A percentile compares a stretch with the other conserved stretches of the same genome.
Evolutionary conservation across 2,329 filamentous ascomycete species (phyloP).

Genomic region (Coniella vitis): DNA sequence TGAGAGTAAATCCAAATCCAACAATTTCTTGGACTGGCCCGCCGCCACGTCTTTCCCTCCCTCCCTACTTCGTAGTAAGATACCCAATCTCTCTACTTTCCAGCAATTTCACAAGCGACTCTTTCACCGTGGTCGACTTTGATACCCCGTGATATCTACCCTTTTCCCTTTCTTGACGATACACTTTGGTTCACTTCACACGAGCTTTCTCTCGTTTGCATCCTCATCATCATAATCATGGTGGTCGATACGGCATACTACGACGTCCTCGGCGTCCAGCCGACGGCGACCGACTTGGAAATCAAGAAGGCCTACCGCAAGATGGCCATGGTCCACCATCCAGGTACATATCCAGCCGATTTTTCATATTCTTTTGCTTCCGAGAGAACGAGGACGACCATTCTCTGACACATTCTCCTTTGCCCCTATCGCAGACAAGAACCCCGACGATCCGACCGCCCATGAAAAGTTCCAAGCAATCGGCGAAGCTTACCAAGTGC

Average conservation of each 20-base stretch:
- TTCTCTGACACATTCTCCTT: neutral
- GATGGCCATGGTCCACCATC: constrained; percentile 88
- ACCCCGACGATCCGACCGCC: constrained; percentile 89
- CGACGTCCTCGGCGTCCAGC: constrained; percentile 76
- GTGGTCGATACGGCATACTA: constrained; percentile 86
- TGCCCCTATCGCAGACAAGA: constrained; percentile 65
- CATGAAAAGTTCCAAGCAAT: constrained; percentile 92
- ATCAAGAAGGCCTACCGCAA: constrained; percentile 98
- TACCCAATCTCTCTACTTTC: too few relatives aligned
- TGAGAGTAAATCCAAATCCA: neutral
- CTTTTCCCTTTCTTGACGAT: neutral
- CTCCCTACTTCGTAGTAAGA: neutral
- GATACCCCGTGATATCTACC: neutral
- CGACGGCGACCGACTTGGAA: constrained; percentile 80
- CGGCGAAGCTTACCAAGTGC: constrained; percentile 67
- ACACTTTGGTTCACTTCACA: neutral
- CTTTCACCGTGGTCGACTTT: neutral
- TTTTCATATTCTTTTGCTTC: neutral
- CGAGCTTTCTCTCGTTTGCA: neutral
- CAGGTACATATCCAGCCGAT: constrained; percentile 46
- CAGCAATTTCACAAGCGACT: neutral
- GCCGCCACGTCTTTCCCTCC: neutral
- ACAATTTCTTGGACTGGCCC: neutral
- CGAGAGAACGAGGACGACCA: too few relatives aligned
- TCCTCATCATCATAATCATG: too few relatives aligned